Conservation (phyloP, 371 early-diverging fungal genomes). For the Mucor piriformis region DNA sequence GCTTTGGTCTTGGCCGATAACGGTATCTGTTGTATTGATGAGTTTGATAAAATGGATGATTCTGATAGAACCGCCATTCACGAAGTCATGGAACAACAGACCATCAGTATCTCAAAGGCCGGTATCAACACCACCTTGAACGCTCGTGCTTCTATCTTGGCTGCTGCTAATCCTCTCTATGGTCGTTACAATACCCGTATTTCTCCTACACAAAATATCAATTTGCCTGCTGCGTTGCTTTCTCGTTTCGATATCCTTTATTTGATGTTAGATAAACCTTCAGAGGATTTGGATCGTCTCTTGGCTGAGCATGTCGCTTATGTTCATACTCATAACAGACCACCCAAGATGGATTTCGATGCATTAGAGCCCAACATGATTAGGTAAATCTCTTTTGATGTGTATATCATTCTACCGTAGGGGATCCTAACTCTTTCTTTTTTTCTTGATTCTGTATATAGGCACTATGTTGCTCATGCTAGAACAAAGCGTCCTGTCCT, state of each 20-base stretch:
- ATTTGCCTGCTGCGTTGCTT: slow-evolving; percentile 94
- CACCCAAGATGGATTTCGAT: slow-evolving; percentile 70
- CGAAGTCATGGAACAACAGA: slow-evolving; percentile 98
- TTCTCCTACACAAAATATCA: slow-evolving; percentile 90
- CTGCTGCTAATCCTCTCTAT: slow-evolving; percentile 89
- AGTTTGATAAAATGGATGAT: slow-evolving; percentile 94
- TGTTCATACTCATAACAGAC: slow-evolving; percentile 86
- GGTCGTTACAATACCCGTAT: slow-evolving; percentile 85
- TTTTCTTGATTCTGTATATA: too few species aligned
- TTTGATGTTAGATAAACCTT: slow-evolving; percentile 85
- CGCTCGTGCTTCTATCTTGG: slow-evolving; percentile 89
- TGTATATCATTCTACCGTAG: background rate
- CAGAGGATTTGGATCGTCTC: slow-evolving; percentile 71
- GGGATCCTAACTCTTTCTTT: background rate
- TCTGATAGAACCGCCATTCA: slow-evolving; percentile 89
- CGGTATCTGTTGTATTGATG: slow-evolving; percentile 95
- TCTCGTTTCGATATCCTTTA: slow-evolving; percentile 97
- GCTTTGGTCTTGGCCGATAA: slow-evolving; percentile 91
- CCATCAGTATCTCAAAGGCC: slow-evolving; percentile 90
- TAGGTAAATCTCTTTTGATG: slow-evolving; percentile 37
- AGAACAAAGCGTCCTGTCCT: slow-evolving; percentile 76
- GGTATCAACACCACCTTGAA: slow-evolving; percentile 94
- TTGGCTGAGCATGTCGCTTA: slow-evolving; percentile 91
- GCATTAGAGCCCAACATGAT: slow-evolving; percentile 72
- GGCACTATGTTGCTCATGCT: slow-evolving; percentile 88